Percentiles rank a stretch among this genome's conserved stretches.
These are phyloP conservation scores for Aureobasidium sp. DNA, from an alignment of 2,329 filamentous ascomycete genomes.

Conservation along the genomic window DNA sequence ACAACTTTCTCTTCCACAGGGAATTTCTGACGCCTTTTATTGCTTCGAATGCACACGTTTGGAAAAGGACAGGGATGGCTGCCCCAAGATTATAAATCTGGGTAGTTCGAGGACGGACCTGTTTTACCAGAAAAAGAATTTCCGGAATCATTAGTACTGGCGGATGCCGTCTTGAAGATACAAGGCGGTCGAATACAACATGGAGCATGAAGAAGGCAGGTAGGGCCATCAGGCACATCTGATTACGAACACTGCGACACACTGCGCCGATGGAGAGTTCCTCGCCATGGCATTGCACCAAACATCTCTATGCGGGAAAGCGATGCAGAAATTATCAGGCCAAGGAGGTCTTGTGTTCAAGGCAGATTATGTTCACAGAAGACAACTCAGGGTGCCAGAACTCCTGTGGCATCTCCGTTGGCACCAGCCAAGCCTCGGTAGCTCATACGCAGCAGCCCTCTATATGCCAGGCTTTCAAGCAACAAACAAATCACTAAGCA, in stretches of 20 bases:
- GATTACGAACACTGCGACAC: not conserved
- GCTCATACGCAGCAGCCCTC: not conserved
- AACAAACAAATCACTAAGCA: not conserved
- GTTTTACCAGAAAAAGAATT: constrained; percentile 68
- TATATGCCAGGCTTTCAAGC: not conserved
- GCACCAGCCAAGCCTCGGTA: not conserved
- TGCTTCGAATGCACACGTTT: constrained; percentile 97
- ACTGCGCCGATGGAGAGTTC: not conserved
- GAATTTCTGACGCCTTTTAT: constrained; percentile 97
- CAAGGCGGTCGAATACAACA: not conserved
- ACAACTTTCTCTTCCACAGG: constrained; percentile 37
- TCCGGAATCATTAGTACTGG: constrained; percentile 48
- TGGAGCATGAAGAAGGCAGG: not conserved
- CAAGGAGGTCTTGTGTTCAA: not conserved
- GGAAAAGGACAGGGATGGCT: constrained; percentile 95
- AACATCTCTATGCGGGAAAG: not conserved
- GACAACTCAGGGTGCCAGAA: not conserved
- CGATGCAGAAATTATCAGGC: not conserved
- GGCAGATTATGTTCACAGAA: not conserved
- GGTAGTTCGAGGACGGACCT: constrained; percentile 93
- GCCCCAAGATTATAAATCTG: constrained; percentile 98
- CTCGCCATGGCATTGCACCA: not conserved
- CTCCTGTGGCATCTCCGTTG: too few relatives aligned
- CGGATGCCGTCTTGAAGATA: not conserved
- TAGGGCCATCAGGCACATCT: too few relatives aligned